A percentile compares a stretch with the other conserved stretches of the same genome.
phyloP scores from a whole-genome alignment of 208 protist species.

The Phytomonas francai region DNA sequence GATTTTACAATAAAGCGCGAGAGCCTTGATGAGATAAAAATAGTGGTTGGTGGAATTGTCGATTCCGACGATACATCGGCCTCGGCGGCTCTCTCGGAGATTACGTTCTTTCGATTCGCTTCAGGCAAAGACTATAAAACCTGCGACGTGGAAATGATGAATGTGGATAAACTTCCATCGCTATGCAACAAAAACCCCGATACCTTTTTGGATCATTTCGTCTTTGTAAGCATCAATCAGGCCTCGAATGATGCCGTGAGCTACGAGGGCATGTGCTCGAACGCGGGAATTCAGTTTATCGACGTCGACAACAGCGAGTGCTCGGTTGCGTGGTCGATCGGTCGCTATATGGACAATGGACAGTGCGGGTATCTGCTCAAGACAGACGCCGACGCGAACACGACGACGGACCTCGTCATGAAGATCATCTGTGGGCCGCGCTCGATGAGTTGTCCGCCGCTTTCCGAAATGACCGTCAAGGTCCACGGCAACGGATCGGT shows the following conservation, averaged over 20 bases:
- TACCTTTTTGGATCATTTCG: constrained; percentile 63
- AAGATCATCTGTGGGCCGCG: constrained; percentile 69
- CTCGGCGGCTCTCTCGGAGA: constrained; percentile 47
- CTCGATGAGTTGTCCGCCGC: constrained; percentile 36
- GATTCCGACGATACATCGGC: constrained; percentile 47
- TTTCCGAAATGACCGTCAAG: constrained; percentile 28
- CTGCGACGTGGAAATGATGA: constrained; percentile 47
- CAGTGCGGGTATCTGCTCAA: constrained; percentile 81
- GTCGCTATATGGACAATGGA: constrained; percentile 78
- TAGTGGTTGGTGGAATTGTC: constrained; percentile 75
- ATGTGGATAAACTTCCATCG: constrained; percentile 13
- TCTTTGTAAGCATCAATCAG: constrained; percentile 39
- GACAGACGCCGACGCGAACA: constrained; percentile 34
- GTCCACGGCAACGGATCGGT: constrained; percentile 52
- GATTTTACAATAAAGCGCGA: constrained; percentile 77
- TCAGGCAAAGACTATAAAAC: constrained; percentile 26
- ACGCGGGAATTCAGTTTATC: constrained; percentile 68
- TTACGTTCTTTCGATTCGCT: constrained; percentile 78
- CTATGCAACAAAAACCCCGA: constrained; percentile 16
- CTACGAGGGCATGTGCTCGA: constrained; percentile 30
- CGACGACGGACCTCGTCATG: constrained; percentile 35
- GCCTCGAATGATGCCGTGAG: constrained; percentile 13
- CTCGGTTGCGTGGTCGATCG: constrained; percentile 45
- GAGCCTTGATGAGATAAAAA: constrained; percentile 78
- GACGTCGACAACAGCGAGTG: constrained; percentile 46